phyloP scores from a whole-genome alignment of 495 filamentous ascomycete species.

The Lepraria neglecta region DNA sequence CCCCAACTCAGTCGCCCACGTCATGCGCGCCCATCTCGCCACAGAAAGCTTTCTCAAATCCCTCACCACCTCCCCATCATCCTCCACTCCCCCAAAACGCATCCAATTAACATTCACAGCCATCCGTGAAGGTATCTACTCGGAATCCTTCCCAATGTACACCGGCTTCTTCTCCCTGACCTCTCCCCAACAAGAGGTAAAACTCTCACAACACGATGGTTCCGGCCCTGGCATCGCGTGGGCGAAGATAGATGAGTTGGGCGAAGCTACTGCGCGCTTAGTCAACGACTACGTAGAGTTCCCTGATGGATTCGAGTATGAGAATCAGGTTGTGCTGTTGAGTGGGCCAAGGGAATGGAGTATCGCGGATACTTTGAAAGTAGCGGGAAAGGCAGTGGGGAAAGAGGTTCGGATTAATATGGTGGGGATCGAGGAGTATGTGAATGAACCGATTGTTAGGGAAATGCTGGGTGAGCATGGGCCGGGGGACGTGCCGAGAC shows the following conservation, averaged over 20 bases:
- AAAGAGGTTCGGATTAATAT: too few species aligned
- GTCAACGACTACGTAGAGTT: conserved; percentile 30
- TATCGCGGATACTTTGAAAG: too few species aligned
- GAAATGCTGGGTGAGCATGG: too few species aligned
- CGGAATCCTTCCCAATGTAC: conserved; percentile 64
- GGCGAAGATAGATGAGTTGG: conserved; percentile 47
- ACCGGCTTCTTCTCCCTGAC: conserved; percentile 51
- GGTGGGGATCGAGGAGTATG: too few species aligned
- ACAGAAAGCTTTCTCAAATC: conserved; percentile 53
- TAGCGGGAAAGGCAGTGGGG: too few species aligned
- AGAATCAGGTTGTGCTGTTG: too few species aligned
- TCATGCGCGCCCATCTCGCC: conserved; percentile 63
- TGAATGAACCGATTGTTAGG: too few species aligned
- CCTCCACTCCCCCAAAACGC: neutral
- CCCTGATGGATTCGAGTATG: too few species aligned
- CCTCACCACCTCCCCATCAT: conserved; percentile 23
- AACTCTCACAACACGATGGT: conserved; percentile 44
- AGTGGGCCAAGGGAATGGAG: too few species aligned
- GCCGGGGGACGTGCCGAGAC: too few species aligned
- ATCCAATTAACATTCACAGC: conserved; percentile 42
- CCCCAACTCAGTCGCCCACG: conserved; percentile 44
- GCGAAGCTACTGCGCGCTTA: conserved; percentile 43
- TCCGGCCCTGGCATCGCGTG: conserved; percentile 44
- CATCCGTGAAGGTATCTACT: conserved; percentile 59
- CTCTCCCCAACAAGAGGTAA: conserved; percentile 34